Base-by-base conservation (phyloP, 2,329 filamentous ascomycete species). In the Colletotrichum echinochloae region DNA sequence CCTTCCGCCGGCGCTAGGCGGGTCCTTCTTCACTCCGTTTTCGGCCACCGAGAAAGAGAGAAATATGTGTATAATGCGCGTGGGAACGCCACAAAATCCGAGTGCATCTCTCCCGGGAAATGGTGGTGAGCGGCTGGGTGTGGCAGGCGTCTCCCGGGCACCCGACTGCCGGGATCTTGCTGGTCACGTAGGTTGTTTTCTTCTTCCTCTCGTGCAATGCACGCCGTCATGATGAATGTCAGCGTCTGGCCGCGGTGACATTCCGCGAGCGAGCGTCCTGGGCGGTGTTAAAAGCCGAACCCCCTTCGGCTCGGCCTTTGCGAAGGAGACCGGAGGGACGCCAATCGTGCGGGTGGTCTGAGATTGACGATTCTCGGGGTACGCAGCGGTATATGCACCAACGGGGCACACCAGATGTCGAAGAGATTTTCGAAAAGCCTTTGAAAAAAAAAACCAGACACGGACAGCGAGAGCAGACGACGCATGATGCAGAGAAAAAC, bases 141-240 rank as follows among this genome's bases (percentile, higher is more conserved):
- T 26, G 23, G 28, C 61, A 30, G 52, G 51, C 51, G 61, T 56
- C 52, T 57, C 61, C 61, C n/a, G 18, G 61, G 61, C 51, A 49
- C n/a, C 51, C 11, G 0, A 5, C 16, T 30, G 26, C 62, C 16
- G 5, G 62, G 62, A 56, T 65, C 37, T 59, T 59, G 62, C 62
- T 28, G 23, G 41, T 37, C 20, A 30, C 20, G 5, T 28, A 11
- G 20, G 37, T 7, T 18, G 0, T 18, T 41, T 7, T 8, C 3
- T 55, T 37, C 2, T 9, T 14, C 20, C 11, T 28, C 35, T 16
- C 35, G 30, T 20, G 9, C 51, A 14, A 28, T 54, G 30, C 1
- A n/a, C n/a, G 48, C 49, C 23, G 23, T 8, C 37, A 11, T 18
- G 30, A 28, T 26, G 28, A 56, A 18, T 64, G 51, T 56, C 52